Evolutionary conservation across 2,329 filamentous ascomycete genomes (phyloP).

Genomic region (Monosporascus sp.): DNA sequence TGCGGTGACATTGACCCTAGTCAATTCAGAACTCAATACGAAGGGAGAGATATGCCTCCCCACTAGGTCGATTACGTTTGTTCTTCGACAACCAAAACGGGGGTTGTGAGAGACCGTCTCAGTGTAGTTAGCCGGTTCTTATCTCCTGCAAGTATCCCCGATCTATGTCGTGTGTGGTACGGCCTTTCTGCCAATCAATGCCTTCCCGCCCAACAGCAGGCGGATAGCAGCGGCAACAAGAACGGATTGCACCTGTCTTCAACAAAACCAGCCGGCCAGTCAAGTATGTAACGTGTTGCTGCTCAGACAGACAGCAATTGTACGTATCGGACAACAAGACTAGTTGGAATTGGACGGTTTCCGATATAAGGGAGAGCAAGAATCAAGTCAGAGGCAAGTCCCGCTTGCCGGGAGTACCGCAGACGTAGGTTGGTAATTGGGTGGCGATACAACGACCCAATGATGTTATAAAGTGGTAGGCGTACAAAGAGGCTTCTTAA

Average conservation of each 20-base stretch:
- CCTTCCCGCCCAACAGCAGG: constrained; percentile 1
- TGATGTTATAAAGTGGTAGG: background rate
- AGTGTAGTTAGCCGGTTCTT: constrained; percentile 11
- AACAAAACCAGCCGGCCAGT: constrained; percentile 7
- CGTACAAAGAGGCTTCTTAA: background rate
- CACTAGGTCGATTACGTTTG: constrained; percentile 11
- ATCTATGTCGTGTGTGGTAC: constrained; percentile 5
- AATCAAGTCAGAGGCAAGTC: background rate
- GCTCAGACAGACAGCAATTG: background rate
- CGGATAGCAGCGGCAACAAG: constrained; percentile 15
- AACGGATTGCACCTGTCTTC: constrained; percentile 1
- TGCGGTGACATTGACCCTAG: constrained; percentile 14
- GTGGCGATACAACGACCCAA: background rate
- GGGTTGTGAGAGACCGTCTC: background rate
- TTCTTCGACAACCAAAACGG: background rate
- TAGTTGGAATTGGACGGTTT: background rate
- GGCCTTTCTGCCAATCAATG: constrained; percentile 10
- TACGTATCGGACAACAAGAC: background rate
- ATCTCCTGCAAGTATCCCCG: constrained; percentile 16
- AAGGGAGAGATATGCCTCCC: constrained; percentile 8
- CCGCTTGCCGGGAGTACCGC: background rate
- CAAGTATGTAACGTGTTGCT: constrained; percentile 3
- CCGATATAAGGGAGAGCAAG: background rate
- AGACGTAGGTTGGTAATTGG: background rate
- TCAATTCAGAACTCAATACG: constrained; percentile 16